A percentile compares a stretch with the other conserved stretches of the same genome.
Evolutionary conservation across 192 early-diverging fungal species (phyloP).

Genomic region (Entomortierella beljakovae): DNA sequence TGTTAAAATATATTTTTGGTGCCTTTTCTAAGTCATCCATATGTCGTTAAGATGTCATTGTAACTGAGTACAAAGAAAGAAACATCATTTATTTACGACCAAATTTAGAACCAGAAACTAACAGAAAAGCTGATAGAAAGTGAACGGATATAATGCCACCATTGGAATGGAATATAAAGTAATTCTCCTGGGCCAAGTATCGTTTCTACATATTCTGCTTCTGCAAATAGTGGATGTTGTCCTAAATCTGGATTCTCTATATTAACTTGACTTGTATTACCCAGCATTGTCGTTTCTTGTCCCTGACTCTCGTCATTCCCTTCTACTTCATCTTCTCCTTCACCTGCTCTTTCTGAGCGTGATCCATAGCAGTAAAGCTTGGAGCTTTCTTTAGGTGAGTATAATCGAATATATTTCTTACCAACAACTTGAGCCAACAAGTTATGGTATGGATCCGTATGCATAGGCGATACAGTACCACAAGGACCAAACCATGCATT

Average conservation of each 20-base stretch:
- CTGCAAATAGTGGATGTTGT: constrained; percentile 65
- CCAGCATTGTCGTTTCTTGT: constrained; percentile 55
- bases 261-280: constrained; percentile 86
- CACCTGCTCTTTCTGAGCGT: background rate
- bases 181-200: constrained; percentile 81
- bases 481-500: constrained; percentile 89
- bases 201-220: constrained; percentile 74
- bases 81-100: background rate
- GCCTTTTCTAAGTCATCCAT: no score
- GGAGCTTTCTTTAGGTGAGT: constrained; percentile 68
- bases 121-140: constrained; percentile 83
- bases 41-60: no score
- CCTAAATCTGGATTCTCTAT: constrained; percentile 69
- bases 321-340: background rate
- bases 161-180: constrained; percentile 89
- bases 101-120: constrained; percentile 87
- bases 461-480: constrained; percentile 86
- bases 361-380: constrained; percentile 73
- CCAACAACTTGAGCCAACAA: constrained; percentile 89
- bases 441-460: constrained; percentile 86
- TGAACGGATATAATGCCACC: constrained; percentile 93
- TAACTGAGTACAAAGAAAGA: no score
- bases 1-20: no score
- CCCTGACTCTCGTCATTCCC: constrained; percentile 9
- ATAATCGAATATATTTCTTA: constrained; percentile 80